Base-by-base conservation (phyloP, 495 filamentous ascomycete genomes). In the Talaromyces nanjingensis region DNA sequence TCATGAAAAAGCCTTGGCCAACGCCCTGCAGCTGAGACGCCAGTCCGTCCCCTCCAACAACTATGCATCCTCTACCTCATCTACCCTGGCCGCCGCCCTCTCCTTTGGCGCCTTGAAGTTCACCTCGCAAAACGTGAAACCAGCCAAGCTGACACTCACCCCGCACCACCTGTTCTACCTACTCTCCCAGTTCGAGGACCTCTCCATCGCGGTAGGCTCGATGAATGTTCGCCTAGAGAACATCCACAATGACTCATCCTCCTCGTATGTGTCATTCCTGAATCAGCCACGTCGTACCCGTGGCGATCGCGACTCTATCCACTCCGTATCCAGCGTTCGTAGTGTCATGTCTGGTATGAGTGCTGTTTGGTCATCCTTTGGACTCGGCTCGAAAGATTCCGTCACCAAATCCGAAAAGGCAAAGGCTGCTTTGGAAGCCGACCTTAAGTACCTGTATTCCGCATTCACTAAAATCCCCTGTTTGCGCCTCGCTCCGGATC, bases 401-500 rank as follows among this genome's bases (percentile, higher is more conserved):
- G 82, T 84, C 34, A 86, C 90, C 68, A 91, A 91, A 69, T 87
- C 85, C 25, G 94, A 96, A 73, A 92, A 88, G 74, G 90, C 92
- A 74, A 93, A 94, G 70, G 87, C 89, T 33, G 90, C 91, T 29
- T 73, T 93, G 58, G 86, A 92, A 68, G 86, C 87, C 29, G 94
- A 98, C 70, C 76, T 96, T 56, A 97, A 92, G 74, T 98, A 98
- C 72, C 82, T 98, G 8, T 98, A 97, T 75, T 97, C 94, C 20
- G 91, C 94, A 63, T 98, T 98, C 74, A 98, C 94, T 70, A 98
- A 98, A 77, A 96, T 98, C 62, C 94, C 94, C 3, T 96, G 90
- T 68, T 79, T 98, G 52, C 86, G 88, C 63, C 79, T 98, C 58
- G 86, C 92, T 55, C 93, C 93, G 7, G 94, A 98, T 74, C 91